Base-by-base conservation (phyloP, 2,329 filamentous ascomycete genomes). In the Fusarium sterilihyphosum region DNA sequence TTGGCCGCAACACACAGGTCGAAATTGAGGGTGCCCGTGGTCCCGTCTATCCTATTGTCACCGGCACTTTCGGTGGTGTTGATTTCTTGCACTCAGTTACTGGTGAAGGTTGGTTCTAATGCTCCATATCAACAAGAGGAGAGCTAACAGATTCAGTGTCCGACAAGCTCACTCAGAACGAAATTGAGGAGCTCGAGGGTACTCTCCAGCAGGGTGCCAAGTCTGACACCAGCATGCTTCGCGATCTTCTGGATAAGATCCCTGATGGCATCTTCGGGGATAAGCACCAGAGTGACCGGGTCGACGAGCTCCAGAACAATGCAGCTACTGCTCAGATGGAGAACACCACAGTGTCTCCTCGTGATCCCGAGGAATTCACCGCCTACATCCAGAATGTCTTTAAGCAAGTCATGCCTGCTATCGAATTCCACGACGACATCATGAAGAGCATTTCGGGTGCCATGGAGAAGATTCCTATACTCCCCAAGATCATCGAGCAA, bases 51-150 rank as follows among this genome's bases (percentile, higher is more conserved):
- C 95, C 95, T 12, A 85, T 96, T 70, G 89, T 97, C 50, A 98
- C 95, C 3, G 95, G 96, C 68, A 98, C 95, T 12, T 98, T 98
- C 82, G 95, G 95, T 71, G 95, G 95, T 73, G 95, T 98, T 20
- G 96, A 98, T 80, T 98, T 98, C 84, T 86, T 98, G 70, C 94
- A 97, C 85, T 96, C 93, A 2, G 95, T 97, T 37, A 93, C 89
- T 52, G 90, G 90, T 67, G 90, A 92, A 85, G 85, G 88, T 88
- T 73, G n/a, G 82, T 75, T 20, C 31, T 38, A 29, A 16, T 33
- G 14, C 43, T 11, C 7, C 17, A 33, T 33, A 18, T 52, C n/a
- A 37, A 24, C 14, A 24, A 16, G 6, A 18, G 46, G 40, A 22
- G 38, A 18, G 52, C 77, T 78, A 60, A 82, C 40, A 20, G 31